Conservation (phyloP, 768 basidiomycete genomes). For the Mycena kentingensis region DNA sequence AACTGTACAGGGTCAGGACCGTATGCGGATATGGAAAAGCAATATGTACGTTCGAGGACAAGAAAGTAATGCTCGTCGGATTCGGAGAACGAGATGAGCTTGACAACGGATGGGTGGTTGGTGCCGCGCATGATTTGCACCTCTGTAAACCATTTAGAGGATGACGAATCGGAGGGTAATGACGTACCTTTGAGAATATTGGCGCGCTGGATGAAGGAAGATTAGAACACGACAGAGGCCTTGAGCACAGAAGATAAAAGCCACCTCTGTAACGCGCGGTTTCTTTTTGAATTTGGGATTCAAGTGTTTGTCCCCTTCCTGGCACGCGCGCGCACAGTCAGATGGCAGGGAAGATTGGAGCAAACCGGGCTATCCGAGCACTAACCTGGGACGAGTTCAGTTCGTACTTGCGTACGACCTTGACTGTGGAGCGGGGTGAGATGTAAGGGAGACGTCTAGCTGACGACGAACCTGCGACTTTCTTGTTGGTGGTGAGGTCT, state of each 20-base stretch:
- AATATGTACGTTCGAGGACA: conserved; percentile 60
- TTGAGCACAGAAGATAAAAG: conserved; percentile 32
- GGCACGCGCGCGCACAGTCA: conserved; percentile 38
- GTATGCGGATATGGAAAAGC: conserved; percentile 8
- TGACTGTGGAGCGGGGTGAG: conserved; percentile 55
- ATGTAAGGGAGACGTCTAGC: conserved; percentile 18
- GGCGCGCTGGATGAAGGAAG: conserved; percentile 66
- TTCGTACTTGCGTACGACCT: conserved; percentile 93
- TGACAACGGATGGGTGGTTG: conserved; percentile 90
- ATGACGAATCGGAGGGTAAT: background rate
- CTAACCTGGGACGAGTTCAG: conserved; percentile 90
- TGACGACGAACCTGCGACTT: conserved; percentile 67
- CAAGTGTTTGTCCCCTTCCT: conserved; percentile 93
- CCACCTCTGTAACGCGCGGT: conserved; percentile 98
- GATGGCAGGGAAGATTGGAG: conserved; percentile 26
- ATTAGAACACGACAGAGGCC: conserved; percentile 9
- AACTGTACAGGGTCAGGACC: conserved; percentile 48
- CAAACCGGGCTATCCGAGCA: conserved; percentile 29
- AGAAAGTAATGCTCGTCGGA: conserved; percentile 93
- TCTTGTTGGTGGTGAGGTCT: conserved; percentile 71
- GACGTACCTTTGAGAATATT: conserved; percentile 90
- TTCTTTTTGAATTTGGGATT: conserved; percentile 95
- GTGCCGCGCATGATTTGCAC: conserved; percentile 99
- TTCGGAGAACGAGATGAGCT: conserved; percentile 89
- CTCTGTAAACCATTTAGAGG: conserved; percentile 52